These are phyloP conservation scores for Wallacemonas collosoma DNA, from an alignment of 208 protist genomes.

Conservation along the genomic window DNA sequence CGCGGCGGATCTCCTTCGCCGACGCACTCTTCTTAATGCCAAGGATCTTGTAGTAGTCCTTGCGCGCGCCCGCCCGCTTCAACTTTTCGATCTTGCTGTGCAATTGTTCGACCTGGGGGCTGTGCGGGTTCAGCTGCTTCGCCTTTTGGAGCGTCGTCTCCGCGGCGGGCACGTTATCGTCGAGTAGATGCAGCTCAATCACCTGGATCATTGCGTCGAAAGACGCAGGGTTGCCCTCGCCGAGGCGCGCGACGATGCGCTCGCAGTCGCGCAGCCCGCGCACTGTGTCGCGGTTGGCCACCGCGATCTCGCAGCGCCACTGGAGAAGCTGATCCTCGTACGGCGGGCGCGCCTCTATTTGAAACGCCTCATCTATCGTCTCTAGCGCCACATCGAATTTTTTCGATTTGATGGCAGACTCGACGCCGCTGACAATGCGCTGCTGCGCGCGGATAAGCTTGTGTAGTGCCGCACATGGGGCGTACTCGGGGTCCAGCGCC, in stretches of 20 bases:
- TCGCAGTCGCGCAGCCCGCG: constrained; percentile 60
- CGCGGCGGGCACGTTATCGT: constrained; percentile 75
- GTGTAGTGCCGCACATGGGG: constrained; percentile 62
- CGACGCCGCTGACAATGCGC: constrained; percentile 38
- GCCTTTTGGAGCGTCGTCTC: constrained; percentile 38
- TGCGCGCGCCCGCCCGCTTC: constrained; percentile 38
- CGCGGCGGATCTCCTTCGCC: constrained; percentile 83
- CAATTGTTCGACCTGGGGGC: constrained; percentile 30
- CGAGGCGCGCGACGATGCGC: constrained; percentile 36
- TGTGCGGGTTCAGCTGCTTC: constrained; percentile 30
- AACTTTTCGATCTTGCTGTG: constrained; percentile 27
- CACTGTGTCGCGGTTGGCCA: constrained; percentile 54
- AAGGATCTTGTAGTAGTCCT: constrained; percentile 95
- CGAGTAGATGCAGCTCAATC: constrained; percentile 78
- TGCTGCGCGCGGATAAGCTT: constrained; percentile 74
- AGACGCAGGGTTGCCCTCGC: constrained; percentile 40
- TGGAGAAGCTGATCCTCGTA: constrained; percentile 69
- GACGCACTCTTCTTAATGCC: constrained; percentile 82
- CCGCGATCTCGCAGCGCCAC: constrained; percentile 81
- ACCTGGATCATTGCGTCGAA: constrained; percentile 61
- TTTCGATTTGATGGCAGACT: constrained; percentile 35
- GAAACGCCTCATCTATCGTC: constrained; percentile 45
- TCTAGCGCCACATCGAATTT: constrained; percentile 51
- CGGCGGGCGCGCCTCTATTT: constrained; percentile 52
- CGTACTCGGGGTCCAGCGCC: constrained; percentile 84